Percentiles rank a stretch among this genome's conserved stretches.
Evolutionary conservation across 495 filamentous ascomycete species (phyloP).

Genomic region (Lasiosphaeris hirsuta): DNA sequence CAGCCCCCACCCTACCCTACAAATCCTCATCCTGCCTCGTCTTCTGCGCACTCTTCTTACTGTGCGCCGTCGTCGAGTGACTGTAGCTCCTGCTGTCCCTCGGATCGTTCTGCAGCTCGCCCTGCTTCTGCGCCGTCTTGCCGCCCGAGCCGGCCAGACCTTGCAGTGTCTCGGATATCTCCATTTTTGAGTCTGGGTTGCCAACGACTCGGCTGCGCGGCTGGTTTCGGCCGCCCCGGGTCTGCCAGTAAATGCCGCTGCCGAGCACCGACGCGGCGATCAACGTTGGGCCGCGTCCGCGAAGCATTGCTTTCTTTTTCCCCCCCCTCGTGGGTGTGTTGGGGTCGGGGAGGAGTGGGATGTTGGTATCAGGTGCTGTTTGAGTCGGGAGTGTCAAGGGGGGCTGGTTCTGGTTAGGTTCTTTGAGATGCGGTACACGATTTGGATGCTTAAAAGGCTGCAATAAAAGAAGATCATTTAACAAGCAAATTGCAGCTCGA

Average conservation of each 20-base stretch:
- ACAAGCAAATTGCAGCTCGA: no score
- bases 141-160: constrained; percentile 17
- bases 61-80: neutral
- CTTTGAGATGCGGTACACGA: no score
- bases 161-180: constrained; percentile 22
- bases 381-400: no score
- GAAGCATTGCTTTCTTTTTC: constrained; percentile 14
- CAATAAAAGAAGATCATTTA: no score
- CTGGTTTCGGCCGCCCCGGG: constrained; percentile 24
- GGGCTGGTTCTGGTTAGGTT: no score
- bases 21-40: neutral
- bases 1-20: neutral
- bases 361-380: neutral
- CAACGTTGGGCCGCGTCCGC: constrained; percentile 20
- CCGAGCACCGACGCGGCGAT: constrained; percentile 13
- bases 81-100: constrained; percentile 14
- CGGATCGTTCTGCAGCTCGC: constrained; percentile 10
- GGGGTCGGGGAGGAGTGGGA: neutral
- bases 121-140: constrained; percentile 2
- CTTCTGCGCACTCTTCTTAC: constrained; percentile 19
- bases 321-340: neutral
- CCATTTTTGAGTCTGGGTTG: neutral
- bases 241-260: constrained; percentile 20
- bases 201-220: constrained; percentile 14
- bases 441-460: no score